Conservation (phyloP, 108 stramenopile species). For the Nitzschia inconspicua region DNA sequence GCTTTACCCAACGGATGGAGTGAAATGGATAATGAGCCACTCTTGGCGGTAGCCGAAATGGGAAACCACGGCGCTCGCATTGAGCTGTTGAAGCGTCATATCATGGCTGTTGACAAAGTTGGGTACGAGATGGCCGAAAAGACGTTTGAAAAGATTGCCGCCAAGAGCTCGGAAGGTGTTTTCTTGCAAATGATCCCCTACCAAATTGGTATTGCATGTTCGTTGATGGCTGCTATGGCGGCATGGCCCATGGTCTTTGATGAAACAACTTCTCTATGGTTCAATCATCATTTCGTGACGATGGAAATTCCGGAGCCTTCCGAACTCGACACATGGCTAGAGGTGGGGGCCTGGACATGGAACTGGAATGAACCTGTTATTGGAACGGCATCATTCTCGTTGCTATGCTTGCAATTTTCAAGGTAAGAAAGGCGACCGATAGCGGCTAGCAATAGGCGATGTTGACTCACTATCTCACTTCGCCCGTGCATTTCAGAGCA, state of each 20-base stretch:
- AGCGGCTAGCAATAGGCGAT: background rate
- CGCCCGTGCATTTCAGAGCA: conserved; percentile 16
- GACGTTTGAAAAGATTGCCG: conserved; percentile 34
- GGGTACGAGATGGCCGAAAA: conserved; percentile 36
- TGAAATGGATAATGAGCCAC: conserved; percentile 55
- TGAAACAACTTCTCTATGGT: conserved; percentile 58
- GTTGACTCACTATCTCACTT: background rate
- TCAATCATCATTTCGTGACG: conserved; percentile 82
- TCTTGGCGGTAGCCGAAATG: conserved; percentile 49
- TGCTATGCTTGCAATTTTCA: conserved; percentile 79
- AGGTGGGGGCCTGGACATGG: conserved; percentile 82
- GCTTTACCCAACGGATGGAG: conserved; percentile 23
- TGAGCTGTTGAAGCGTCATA: conserved; percentile 60
- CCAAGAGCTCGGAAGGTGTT: conserved; percentile 57
- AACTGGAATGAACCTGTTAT: conserved; percentile 87
- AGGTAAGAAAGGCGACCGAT: too few relatives aligned
- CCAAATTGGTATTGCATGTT: conserved; percentile 52
- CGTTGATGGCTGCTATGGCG: conserved; percentile 40
- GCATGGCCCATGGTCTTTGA: conserved; percentile 81
- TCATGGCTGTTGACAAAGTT: conserved; percentile 52
- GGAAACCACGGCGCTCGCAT: conserved; percentile 36
- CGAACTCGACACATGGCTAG: conserved; percentile 80
- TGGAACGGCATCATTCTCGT: conserved; percentile 75
- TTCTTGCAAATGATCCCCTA: conserved; percentile 59
- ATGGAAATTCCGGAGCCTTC: conserved; percentile 68